Conservation (phyloP, 192 early-diverging fungal genomes). For the Cetraspora pellucida region DNA sequence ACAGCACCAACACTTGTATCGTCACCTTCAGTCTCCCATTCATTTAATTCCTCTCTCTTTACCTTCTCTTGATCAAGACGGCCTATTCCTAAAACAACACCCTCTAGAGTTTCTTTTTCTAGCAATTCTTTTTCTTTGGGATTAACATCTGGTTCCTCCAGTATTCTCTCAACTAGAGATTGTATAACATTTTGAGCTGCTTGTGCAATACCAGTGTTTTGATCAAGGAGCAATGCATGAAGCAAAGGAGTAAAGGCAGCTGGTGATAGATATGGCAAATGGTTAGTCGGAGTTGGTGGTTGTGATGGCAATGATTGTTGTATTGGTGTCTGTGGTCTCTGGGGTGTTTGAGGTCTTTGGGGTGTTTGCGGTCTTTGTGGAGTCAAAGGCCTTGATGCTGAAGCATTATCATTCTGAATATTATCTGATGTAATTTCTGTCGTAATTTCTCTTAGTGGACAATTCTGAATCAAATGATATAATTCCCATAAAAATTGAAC, state of each 20-base stretch:
- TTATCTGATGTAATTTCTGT: constrained; percentile 13
- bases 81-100: constrained; percentile 52
- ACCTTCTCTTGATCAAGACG: constrained; percentile 35
- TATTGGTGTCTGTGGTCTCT: constrained; percentile 32
- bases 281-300: constrained; percentile 19
- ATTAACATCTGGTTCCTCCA: constrained; percentile 31
- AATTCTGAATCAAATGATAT: constrained; percentile 9
- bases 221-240: constrained; percentile 56
- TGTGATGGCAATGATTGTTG: constrained; percentile 9
- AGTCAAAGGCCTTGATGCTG: not conserved
- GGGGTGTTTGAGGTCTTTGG: constrained; percentile 19
- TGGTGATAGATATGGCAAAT: constrained; percentile 40
- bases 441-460: constrained; percentile 5
- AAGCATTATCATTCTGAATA: not conserved
- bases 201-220: constrained; percentile 54
- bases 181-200: constrained; percentile 51
- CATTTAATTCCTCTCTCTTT: constrained; percentile 32
- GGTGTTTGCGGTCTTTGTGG: constrained; percentile 25
- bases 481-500: too few relatives aligned
- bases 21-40: constrained; percentile 26
- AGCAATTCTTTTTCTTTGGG: constrained; percentile 42
- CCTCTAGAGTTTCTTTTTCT: constrained; percentile 54
- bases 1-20: constrained; percentile 11
- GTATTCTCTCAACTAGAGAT: constrained; percentile 45
- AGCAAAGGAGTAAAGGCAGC: constrained; percentile 49